Percentiles rank a stretch among this genome's conserved stretches.
Evolutionary conservation across 805 yeast genomes (phyloP).

Genomic region (Spathaspora girioi): DNA sequence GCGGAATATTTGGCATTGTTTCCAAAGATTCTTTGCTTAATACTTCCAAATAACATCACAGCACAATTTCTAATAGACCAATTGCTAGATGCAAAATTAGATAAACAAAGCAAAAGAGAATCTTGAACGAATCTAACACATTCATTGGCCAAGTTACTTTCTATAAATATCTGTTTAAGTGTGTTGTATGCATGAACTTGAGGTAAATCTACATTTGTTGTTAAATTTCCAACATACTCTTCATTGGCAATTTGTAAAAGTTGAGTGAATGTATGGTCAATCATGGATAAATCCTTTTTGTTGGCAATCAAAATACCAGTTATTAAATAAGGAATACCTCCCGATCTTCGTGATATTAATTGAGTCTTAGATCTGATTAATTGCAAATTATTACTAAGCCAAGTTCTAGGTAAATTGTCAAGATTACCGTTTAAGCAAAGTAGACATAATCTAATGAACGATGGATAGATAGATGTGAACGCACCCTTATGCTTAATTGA

Average conservation of each 20-base stretch:
- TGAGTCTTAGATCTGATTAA: conserved; percentile 57
- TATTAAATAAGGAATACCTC: conserved; percentile 81
- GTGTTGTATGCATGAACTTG: conserved; percentile 94
- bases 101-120: conserved; percentile 59
- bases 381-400: conserved; percentile 58
- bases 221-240: conserved; percentile 46
- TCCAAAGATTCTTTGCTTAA: conserved; percentile 80
- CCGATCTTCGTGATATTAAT: conserved; percentile 82
- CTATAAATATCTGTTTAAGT: conserved; percentile 69
- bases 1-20: conserved; percentile 49
- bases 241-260: conserved; percentile 52
- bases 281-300: conserved; percentile 12
- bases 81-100: conserved; percentile 56
- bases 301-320: conserved; percentile 65
- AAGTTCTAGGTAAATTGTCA: conserved; percentile 41
- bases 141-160: conserved; percentile 56
- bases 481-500: conserved; percentile 88
- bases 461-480: conserved; percentile 81
- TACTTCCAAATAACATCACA: conserved; percentile 84
- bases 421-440: conserved; percentile 41
- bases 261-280: conserved; percentile 41
- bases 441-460: conserved; percentile 63
- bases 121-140: conserved; percentile 51
- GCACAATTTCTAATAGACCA: conserved; percentile 94
- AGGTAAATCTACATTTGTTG: conserved; percentile 65